Percentiles rank a stretch among this genome's conserved stretches.
These are phyloP conservation scores for Mucor sp. DNA, from an alignment of 371 early-diverging fungal species.

Conservation along the genomic window DNA sequence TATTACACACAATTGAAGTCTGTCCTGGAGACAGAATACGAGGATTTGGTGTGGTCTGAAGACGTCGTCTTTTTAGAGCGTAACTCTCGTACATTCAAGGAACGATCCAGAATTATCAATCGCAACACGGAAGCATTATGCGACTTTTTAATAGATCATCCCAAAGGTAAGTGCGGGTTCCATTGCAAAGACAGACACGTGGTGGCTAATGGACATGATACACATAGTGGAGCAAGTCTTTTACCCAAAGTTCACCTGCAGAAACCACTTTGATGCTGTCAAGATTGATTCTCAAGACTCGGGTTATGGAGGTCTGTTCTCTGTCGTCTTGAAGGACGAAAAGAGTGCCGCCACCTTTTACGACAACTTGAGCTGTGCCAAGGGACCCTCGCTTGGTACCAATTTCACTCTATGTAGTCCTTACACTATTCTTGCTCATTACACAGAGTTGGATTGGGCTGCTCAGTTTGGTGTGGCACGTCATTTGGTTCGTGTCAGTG, in stretches of 20 bases:
- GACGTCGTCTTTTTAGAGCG: conserved; percentile 94
- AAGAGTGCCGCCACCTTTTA: conserved; percentile 74
- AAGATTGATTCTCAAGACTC: conserved; percentile 52
- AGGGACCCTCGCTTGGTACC: conserved; percentile 96
- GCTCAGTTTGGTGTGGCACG: conserved; percentile 77
- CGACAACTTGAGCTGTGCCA: conserved; percentile 78
- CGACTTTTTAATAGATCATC: conserved; percentile 67
- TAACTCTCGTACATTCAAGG: conserved; percentile 87
- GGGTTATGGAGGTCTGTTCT: conserved; percentile 92
- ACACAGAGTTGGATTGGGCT: conserved; percentile 92
- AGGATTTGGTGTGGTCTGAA: conserved; percentile 88
- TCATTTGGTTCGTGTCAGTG: conserved; percentile 83
- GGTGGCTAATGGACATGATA: not conserved
- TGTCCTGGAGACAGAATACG: conserved; percentile 59
- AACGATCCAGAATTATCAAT: conserved; percentile 76
- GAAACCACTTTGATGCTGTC: conserved; percentile 66
- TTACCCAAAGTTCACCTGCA: conserved; percentile 84
- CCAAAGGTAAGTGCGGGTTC: conserved; percentile 53
- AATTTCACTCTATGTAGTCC: conserved; percentile 95
- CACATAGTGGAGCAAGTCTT: conserved; percentile 69
- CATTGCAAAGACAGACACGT: not conserved
- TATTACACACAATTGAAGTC: conserved; percentile 60
- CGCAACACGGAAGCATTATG: conserved; percentile 79
- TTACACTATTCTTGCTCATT: conserved; percentile 95
- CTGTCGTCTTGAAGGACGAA: conserved; percentile 70